A percentile compares a stretch with the other conserved stretches of the same genome.
phyloP scores from a whole-genome alignment of 108 stramenopile species.

The Epithemia pelagica region DNA sequence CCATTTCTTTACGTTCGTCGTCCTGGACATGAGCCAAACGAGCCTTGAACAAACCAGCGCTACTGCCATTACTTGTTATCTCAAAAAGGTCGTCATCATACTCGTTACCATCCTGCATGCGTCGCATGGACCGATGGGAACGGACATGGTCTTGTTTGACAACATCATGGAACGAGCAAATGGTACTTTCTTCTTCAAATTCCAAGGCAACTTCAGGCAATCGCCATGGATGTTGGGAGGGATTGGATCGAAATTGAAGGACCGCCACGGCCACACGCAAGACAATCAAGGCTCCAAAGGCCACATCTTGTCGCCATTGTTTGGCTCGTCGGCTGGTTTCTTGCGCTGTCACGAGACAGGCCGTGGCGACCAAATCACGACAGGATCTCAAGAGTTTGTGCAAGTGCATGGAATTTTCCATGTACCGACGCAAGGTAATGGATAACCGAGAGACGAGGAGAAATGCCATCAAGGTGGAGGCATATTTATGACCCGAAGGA shows the following conservation, averaged over 20 bases:
- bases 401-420: conserved; percentile 14
- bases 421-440: conserved; percentile 23
- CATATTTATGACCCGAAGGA: conserved; percentile 22
- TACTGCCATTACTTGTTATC: not conserved
- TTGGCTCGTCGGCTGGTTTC: conserved; percentile 6
- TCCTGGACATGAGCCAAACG: conserved; percentile 12
- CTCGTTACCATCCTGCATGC: not conserved
- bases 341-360: conserved; percentile 2
- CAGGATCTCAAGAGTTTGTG: conserved; percentile 10
- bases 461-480: conserved; percentile 21
- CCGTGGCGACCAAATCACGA: conserved; percentile 15
- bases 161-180: not conserved
- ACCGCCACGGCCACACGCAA: conserved; percentile 21
- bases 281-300: conserved; percentile 16
- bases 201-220: conserved; percentile 29
- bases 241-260: conserved; percentile 6
- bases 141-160: not conserved
- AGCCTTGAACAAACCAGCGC: not conserved
- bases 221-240: conserved; percentile 22
- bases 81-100: not conserved
- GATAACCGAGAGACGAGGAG: conserved; percentile 18
- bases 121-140: not conserved
- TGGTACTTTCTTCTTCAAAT: conserved; percentile 5
- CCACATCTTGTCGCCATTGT: conserved; percentile 20
- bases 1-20: conserved; percentile 1